Percentiles rank a stretch among this genome's conserved stretches.
Evolutionary conservation across 2,329 filamentous ascomycete species (phyloP).

Genomic region (Neonectria magnoliae): DNA sequence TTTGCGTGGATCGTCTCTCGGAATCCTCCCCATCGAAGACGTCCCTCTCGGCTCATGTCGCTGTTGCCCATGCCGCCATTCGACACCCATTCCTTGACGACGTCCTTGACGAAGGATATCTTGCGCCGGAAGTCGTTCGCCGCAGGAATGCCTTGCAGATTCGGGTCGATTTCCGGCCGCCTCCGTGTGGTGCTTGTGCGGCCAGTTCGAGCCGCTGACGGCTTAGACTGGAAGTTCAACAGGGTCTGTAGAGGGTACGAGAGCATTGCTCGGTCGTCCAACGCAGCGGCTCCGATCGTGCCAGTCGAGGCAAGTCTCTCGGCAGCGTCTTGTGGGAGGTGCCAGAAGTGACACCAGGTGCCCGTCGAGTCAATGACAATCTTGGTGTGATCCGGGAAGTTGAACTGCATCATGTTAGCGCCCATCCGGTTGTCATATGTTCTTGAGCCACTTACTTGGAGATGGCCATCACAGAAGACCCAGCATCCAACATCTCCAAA

Average conservation of each 20-base stretch:
- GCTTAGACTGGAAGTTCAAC: conserved; percentile 70
- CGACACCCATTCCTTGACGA: conserved; percentile 76
- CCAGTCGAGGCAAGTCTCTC: conserved; percentile 71
- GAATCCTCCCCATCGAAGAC: conserved; percentile 67
- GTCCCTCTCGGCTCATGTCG: conserved; percentile 63
- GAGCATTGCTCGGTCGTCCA: conserved; percentile 76
- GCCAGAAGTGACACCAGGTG: conserved; percentile 81
- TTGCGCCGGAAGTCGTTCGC: conserved; percentile 80
- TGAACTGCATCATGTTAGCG: conserved; percentile 67
- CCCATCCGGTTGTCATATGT: background rate
- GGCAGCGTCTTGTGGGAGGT: conserved; percentile 77
- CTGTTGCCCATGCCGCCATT: conserved; percentile 77
- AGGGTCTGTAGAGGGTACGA: conserved; percentile 78
- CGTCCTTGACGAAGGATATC: conserved; percentile 74
- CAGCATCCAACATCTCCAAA: conserved; percentile 84
- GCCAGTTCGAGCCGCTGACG: conserved; percentile 52
- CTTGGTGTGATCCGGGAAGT: conserved; percentile 90
- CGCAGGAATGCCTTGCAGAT: conserved; percentile 71
- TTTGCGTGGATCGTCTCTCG: conserved; percentile 64
- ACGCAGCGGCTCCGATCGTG: conserved; percentile 74
- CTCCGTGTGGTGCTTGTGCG: conserved; percentile 60
- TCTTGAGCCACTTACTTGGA: conserved; percentile 64
- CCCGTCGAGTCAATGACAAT: conserved; percentile 79
- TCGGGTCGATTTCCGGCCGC: conserved; percentile 68
- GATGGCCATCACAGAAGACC: conserved; percentile 82